These are phyloP conservation scores for Chenopodium album DNA, from an alignment of 148 eudicot genomes.

Conservation along the genomic window DNA sequence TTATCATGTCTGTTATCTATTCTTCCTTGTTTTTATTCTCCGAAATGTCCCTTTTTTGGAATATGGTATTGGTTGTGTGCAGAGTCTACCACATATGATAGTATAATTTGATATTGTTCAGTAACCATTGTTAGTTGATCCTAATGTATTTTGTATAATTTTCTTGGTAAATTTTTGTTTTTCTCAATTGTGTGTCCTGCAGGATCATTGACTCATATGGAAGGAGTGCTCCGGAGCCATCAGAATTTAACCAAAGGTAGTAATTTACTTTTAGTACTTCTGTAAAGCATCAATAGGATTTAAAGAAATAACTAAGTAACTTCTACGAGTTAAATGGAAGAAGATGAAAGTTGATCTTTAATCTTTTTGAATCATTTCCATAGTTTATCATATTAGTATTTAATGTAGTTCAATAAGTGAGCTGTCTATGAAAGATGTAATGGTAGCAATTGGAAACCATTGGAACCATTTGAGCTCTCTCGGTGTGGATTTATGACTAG, in stretches of 20 bases:
- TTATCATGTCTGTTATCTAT: background rate
- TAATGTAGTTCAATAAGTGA: background rate
- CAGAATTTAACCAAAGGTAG: conserved; percentile 53
- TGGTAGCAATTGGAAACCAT: background rate
- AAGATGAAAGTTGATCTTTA: background rate
- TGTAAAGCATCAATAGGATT: background rate
- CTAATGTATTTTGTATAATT: background rate
- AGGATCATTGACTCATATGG: conserved; percentile 62
- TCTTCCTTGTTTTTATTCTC: background rate
- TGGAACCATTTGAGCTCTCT: background rate
- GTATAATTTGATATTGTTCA: background rate
- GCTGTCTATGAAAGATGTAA: background rate
- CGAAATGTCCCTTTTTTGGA: background rate
- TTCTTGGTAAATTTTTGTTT: background rate
- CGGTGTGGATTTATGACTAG: too few relatives aligned
- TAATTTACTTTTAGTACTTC: background rate
- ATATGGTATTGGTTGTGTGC: background rate
- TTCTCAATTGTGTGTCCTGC: conserved; percentile 1
- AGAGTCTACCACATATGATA: background rate
- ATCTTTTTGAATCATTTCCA: background rate
- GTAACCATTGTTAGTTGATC: background rate
- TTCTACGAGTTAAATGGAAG: background rate
- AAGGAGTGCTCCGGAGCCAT: conserved; percentile 40
- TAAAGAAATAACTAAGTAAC: background rate
- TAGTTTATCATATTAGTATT: background rate